Percentiles rank a stretch among this genome's conserved stretches.
phyloP scores from a whole-genome alignment of 176 grass and related monocot species.

The Triticum aestivum region IWGSC_CS_RefSeq_v2.1 NC_057803.1:593503626-593504125 shows the following conservation, averaged over 20 bases:
- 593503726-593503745: not conserved
- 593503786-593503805: not conserved
- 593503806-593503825: not conserved
- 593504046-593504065: slow-evolving; percentile 43
- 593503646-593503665: not conserved
- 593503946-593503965: not conserved
- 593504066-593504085: slow-evolving; percentile 37
- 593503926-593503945: slow-evolving; percentile 16
- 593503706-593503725: not conserved
- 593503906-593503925: not conserved
- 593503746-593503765: not conserved
- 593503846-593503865: not conserved
- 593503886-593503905: not conserved
- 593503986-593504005: slow-evolving; percentile 38
- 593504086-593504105: slow-evolving; percentile 78
- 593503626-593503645: not conserved
- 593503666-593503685: not conserved
- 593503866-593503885: not conserved
- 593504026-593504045: slow-evolving; percentile 69
- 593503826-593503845: not conserved
- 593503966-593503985: slow-evolving; percentile 3
- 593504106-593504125: slow-evolving; percentile 65
- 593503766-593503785: not conserved
- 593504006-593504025: slow-evolving; percentile 77
- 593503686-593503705: slow-evolving; percentile 25